Base-by-base conservation (phyloP, 2,329 filamentous ascomycete genomes). In the Calycina marina region DNA sequence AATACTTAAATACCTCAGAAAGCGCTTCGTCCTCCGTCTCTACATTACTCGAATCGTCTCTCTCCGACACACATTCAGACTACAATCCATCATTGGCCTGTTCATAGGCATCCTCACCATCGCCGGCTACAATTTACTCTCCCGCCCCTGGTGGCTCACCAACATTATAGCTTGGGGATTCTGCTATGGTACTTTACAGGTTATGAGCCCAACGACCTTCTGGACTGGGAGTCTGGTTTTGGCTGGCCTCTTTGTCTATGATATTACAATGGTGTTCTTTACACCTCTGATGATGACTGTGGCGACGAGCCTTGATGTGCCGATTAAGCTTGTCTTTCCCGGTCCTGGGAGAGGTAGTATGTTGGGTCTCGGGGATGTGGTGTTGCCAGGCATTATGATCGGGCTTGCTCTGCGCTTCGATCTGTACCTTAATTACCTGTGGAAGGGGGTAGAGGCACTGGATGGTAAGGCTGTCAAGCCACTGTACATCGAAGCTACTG, bases 301-400 rank as follows among this genome's bases (percentile, higher is more conserved):
- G 6, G 90, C 88, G 9, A 93, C 78, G 5, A 79, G 77, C 25
- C 63, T 98, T 15, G 88, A 98, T 44, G 81, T 88, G 0, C 90
- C 88, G 0, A 90, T 94, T 54, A 96, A 94, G 53, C 69, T 98
- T 5, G 67, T 90, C 4, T 92, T 93, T 40, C 55, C 63, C 14
- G 59, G 63, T 2, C 76, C 80, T 2, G 67, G 69, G n/a, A 74
- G 77, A 14, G 59, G 62, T 16, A 71, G 82, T 32, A 93, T 96
- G 69, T 73, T 98, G 5, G 88, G 88, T 0, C 66, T 96, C 0
- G 88, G 88, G n/a, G 88, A 98, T 50, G 81, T 98, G 36, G 81
- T 93, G 2, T 65, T 98, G 3, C 88, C 88, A 0, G 90, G 88
- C 6, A 84, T 96, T 49, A 77, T 94, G 58, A 78, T 96, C 40